Percentiles rank a stretch among this genome's conserved stretches.
phyloP scores from a whole-genome alignment of 345 rosid species.

The Dipteronia dyeriana region DNA sequence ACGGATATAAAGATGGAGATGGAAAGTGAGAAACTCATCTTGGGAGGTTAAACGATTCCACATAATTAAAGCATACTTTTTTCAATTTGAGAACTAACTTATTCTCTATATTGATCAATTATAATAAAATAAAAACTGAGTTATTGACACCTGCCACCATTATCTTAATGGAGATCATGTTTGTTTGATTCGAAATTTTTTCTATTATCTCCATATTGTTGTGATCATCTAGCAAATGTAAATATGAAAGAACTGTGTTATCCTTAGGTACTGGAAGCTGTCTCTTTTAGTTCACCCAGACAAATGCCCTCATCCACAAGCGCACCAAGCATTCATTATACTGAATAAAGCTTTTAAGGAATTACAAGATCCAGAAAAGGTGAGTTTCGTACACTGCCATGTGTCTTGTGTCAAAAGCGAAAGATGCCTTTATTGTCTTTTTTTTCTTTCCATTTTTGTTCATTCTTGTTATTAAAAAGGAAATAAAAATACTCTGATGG shows the following conservation, averaged over 20 bases:
- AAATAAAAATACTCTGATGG: not conserved
- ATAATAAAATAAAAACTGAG: not conserved
- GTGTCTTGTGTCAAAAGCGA: not conserved
- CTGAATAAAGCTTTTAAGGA: conserved; percentile 91
- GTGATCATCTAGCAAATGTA: not conserved
- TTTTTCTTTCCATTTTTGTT: not conserved
- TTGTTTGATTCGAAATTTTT: not conserved
- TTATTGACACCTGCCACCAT: not conserved
- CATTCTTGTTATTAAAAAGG: not conserved
- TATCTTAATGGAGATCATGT: not conserved
- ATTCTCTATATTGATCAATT: not conserved
- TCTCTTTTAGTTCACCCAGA: conserved; percentile 96
- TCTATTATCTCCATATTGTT: conserved; percentile 8
- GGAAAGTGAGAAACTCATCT: not conserved
- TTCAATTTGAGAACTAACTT: not conserved
- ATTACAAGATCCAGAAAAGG: conserved; percentile 94
- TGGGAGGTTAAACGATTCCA: not conserved
- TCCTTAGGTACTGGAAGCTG: conserved; percentile 85
- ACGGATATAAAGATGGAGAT: not conserved
- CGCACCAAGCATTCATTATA: conserved; percentile 80
- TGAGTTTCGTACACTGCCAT: conserved; percentile 18
- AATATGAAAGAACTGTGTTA: not conserved
- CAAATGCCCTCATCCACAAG: conserved; percentile 97
- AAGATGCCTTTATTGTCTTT: not conserved
- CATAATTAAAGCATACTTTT: not conserved